phyloP scores from a whole-genome alignment of 306 rosid genomes.

The Mimosa pudica region DNA sequence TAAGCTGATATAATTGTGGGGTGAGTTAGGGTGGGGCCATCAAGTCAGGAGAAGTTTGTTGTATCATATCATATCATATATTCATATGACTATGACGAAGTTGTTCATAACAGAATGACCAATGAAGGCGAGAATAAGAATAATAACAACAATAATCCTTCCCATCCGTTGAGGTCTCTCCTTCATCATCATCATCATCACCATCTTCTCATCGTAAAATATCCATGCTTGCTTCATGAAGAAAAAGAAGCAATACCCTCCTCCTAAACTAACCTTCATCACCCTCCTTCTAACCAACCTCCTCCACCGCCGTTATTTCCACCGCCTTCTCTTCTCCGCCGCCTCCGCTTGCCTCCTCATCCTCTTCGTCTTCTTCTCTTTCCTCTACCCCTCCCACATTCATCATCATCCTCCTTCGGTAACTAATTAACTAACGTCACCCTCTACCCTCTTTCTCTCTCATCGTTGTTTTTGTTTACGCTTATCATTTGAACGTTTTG shows the following conservation, averaged over 20 bases:
- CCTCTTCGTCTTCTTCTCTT: conserved; percentile 49
- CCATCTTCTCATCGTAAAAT: no score
- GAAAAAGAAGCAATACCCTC: conserved; percentile 36
- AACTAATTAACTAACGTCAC: neutral
- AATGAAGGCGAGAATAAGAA: no score
- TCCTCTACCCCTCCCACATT: conserved; percentile 43
- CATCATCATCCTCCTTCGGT: neutral
- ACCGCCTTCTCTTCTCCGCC: conserved; percentile 58
- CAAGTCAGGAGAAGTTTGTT: no score
- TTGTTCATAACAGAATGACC: no score
- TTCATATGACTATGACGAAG: no score
- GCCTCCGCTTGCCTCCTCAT: conserved; percentile 57
- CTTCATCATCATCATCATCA: no score
- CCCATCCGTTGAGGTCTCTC: no score
- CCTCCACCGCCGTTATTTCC: conserved; percentile 43
- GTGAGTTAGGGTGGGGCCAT: no score
- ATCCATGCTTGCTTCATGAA: conserved; percentile 30
- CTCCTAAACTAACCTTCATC: conserved; percentile 20
- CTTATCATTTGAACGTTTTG: no score
- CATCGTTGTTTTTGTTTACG: neutral
- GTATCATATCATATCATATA: no score
- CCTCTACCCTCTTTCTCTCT: neutral
- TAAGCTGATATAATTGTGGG: no score
- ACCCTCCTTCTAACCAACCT: conserved; percentile 34
- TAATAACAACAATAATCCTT: no score